Base-by-base conservation (phyloP, 1,284 basidiomycete species). In the Ceratobasidium sp. region DNA sequence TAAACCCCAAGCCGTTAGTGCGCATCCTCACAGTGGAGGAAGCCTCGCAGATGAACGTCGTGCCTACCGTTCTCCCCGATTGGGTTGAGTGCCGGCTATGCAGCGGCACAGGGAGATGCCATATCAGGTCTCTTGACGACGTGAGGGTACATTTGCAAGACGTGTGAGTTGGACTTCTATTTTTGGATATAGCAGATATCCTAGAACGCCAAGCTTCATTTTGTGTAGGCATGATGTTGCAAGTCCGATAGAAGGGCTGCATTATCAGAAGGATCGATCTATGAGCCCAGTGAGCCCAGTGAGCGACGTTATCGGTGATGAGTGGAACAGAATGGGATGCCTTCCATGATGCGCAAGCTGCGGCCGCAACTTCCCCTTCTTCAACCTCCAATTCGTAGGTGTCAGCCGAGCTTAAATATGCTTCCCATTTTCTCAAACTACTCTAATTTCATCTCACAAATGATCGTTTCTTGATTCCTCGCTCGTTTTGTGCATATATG, bases 281-380 rank as follows among this genome's bases (percentile, higher is more conserved):
- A 38, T 11, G 50, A 9, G n/a, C n/a, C n/a, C n/a, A n/a, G n/a
- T n/a, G n/a, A n/a, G n/a, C 21, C 23, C 21, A 21, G 9, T 52
- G 4, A 3, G 21, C n/a, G n/a, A n/a, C n/a, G n/a, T n/a, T 21
- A 21, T 23, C 2, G 18, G 21, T 5, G 50, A 52, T n/a, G 38
- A 21, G 21, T 59, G 57, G 57, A 28, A 21, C 18, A 41, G 38
- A 5, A n/a, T 58, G 55, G 55, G 55, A 58, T 58, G 35, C 55
- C 32, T 58, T 38, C 30, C 35, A 58, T 41, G 55, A 58, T 18
- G 32, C 7, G 4, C 13, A 52, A 26, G 14, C 50, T 18, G 21
- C 23, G 13, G 2, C 21, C 21, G 11, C n/a, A n/a, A n/a, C n/a
- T n/a, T n/a, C n/a, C n/a, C n/a, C n/a, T n/a, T n/a, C n/a, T n/a